Conservation (phyloP, 2,329 filamentous ascomycete species). For the Curvularia sp. region DNA sequence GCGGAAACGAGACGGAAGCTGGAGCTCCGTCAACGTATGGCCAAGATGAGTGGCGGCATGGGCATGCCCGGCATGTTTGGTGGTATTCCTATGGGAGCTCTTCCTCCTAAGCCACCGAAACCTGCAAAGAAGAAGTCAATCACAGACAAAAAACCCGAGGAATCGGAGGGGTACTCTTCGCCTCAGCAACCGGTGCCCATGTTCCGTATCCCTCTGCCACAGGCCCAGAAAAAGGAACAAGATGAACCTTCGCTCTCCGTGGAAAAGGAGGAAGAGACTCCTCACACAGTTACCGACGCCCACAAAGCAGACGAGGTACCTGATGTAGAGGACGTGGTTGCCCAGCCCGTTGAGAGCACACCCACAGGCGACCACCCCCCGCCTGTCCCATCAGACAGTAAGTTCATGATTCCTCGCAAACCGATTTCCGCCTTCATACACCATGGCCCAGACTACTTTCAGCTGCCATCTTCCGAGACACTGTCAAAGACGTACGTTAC, state of each 20-base stretch:
- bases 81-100: conserved; percentile 67
- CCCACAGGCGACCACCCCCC: conserved; percentile 51
- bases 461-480: conserved; percentile 37
- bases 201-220: conserved; percentile 74
- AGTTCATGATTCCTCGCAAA: conserved; percentile 51
- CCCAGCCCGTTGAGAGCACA: conserved; percentile 53
- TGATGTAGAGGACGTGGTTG: conserved; percentile 62
- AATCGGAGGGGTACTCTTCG: conserved; percentile 39
- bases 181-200: conserved; percentile 59
- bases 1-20: conserved; percentile 84
- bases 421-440: conserved; percentile 33
- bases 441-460: conserved; percentile 32
- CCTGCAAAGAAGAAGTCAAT: conserved; percentile 56
- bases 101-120: conserved; percentile 46
- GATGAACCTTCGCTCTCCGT: conserved; percentile 53
- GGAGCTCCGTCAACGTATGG: conserved; percentile 93
- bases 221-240: conserved; percentile 56
- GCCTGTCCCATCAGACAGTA: conserved; percentile 60
- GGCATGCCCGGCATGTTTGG: conserved; percentile 93
- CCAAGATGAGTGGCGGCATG: conserved; percentile 98
- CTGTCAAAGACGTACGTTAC: conserved; percentile 44
- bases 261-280: conserved; percentile 60
- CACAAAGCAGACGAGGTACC: conserved; percentile 57
- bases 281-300: conserved; percentile 52
- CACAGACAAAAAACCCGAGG: conserved; percentile 48